Base-by-base conservation (phyloP, 1,284 basidiomycete genomes). In the Grifola frondosa region DNA sequence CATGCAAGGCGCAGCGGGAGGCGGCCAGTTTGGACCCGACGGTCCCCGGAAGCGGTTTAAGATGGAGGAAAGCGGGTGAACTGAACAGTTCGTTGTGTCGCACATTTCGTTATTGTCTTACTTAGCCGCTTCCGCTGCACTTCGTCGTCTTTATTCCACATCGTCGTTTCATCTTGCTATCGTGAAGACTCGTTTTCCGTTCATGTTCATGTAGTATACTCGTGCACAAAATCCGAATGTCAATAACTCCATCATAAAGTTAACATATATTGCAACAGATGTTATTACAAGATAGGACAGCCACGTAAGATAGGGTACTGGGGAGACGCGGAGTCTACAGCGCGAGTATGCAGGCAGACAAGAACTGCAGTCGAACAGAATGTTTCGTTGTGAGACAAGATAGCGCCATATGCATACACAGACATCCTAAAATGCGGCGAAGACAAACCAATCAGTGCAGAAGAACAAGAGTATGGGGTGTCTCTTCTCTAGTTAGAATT, bases 21-120 rank as follows among this genome's bases (percentile, higher is more conserved):
- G 62, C 25, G 69, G 67, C 37, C 67, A 69, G 50, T 67, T 65
- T 50, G 69, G 63, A 40, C 67, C 67, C 28, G 73, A 78, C 52
- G 77, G 77, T 31, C 74, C 77, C 25, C 68, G 76, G 59, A 84
- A 84, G 52, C 65, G 76, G 29, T 77, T 69, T 59, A 69, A 71
- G 50, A 61, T 68, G 43, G 75, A 78, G 43, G 74, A 75, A 21
- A 67, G 65, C 46, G 64, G 60, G 32, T 70, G 56, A 61, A 43
- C 31, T 24, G 8, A 25, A 16, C 38, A 25, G 17, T 23, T 15
- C 6, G 16, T 32, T 20, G 23, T 30, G 23, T 19, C 15, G 26
- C 22, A 16, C 25, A 21, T 20, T 23, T 46, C 33, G 23, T 35
- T 42, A 45, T 46, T 16, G 20, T 50, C 6, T 25, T 15, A 16